These are phyloP conservation scores for Diutina neorugosa DNA, from an alignment of 1,139 yeast species.

Conservation along the genomic window DNA sequence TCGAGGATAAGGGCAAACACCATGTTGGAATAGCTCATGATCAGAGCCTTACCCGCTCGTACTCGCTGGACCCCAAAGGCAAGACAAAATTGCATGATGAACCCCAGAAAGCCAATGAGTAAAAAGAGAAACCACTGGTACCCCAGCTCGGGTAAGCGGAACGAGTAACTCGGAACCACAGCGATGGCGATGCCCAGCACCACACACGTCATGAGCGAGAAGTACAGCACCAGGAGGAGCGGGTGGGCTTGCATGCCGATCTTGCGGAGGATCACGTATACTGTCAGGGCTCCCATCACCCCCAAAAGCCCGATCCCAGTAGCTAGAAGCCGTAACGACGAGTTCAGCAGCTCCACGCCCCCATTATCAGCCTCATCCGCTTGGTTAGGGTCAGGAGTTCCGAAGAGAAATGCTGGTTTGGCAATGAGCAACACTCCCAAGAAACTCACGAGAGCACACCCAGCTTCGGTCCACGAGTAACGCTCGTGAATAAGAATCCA, in stretches of 20 bases:
- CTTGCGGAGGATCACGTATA: constrained; percentile 59
- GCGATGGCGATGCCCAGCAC: constrained; percentile 46
- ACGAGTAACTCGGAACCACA: constrained; percentile 43
- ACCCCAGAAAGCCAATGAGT: constrained; percentile 65
- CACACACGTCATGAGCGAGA: constrained; percentile 48
- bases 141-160: constrained; percentile 45
- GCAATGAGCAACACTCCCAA: constrained; percentile 74
- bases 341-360: constrained; percentile 25
- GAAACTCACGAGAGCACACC: constrained; percentile 58
- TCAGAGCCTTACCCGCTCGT: constrained; percentile 64
- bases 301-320: constrained; percentile 57
- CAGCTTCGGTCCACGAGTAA: constrained; percentile 55
- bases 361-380: constrained; percentile 14
- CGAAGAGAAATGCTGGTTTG: constrained; percentile 66
- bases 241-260: constrained; percentile 78
- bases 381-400: constrained; percentile 22
- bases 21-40: constrained; percentile 66
- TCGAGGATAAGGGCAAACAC: constrained; percentile 77
- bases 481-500: constrained; percentile 53
- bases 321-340: constrained; percentile 39
- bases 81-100: constrained; percentile 63
- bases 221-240: constrained; percentile 63
- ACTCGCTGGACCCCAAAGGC: constrained; percentile 83
- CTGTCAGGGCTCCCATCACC: constrained; percentile 58
- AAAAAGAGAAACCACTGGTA: constrained; percentile 56